phyloP scores from a whole-genome alignment of 2,329 filamentous ascomycete species.

The Monosporascus sp. region DNA sequence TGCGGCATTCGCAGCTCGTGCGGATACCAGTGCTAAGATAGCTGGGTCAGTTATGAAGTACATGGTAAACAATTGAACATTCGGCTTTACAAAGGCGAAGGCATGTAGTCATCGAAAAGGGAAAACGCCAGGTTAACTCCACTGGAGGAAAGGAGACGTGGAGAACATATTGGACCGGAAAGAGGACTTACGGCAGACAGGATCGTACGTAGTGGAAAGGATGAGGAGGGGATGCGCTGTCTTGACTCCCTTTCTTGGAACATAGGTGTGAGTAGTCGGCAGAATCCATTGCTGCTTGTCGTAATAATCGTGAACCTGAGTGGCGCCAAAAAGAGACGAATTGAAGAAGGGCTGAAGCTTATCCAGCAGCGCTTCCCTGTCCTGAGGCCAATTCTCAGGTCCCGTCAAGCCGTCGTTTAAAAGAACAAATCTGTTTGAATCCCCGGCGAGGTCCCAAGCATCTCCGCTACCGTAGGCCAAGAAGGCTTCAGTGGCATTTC shows the following conservation, averaged over 20 bases:
- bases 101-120: too few species aligned
- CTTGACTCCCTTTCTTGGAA: conserved; percentile 24
- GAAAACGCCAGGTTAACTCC: too few species aligned
- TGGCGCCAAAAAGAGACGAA: conserved; percentile 22
- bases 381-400: conserved; percentile 27
- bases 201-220: conserved; percentile 50
- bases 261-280: conserved; percentile 23
- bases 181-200: conserved; percentile 40
- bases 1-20: conserved; percentile 26
- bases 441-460: conserved; percentile 13
- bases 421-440: conserved; percentile 22
- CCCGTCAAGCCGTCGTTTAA: conserved; percentile 28
- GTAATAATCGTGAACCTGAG: conserved; percentile 21
- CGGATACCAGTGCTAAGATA: conserved; percentile 27
- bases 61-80: neutral
- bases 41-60: conserved; percentile 2
- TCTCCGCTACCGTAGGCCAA: conserved; percentile 25
- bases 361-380: conserved; percentile 27
- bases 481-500: conserved; percentile 34
- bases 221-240: conserved; percentile 48
- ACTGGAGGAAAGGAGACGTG: too few species aligned
- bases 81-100: too few species aligned
- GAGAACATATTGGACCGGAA: conserved; percentile 4
- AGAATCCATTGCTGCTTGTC: conserved; percentile 25
- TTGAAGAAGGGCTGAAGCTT: conserved; percentile 28